Evolutionary conservation across 257 asterid genomes (phyloP).

Genomic region (Ilex asprella): DNA sequence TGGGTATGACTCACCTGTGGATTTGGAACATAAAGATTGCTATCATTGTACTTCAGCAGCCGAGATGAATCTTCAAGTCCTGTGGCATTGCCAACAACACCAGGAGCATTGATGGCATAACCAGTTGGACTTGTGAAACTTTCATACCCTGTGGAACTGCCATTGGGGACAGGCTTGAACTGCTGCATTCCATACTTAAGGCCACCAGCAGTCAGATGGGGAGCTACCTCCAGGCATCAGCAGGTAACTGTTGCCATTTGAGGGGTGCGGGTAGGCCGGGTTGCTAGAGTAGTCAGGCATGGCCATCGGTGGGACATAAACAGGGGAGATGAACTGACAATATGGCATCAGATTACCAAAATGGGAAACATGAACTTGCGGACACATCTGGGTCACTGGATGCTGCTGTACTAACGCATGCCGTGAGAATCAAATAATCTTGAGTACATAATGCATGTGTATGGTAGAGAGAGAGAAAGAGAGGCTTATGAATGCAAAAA

Average conservation of each 20-base stretch:
- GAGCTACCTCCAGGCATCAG: conserved; percentile 88
- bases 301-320: conserved; percentile 85
- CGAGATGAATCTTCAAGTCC: conserved; percentile 93
- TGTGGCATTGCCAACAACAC: conserved; percentile 59
- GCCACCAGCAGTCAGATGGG: conserved; percentile 51
- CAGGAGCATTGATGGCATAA: conserved; percentile 72
- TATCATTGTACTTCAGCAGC: conserved; percentile 74
- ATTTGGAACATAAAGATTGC: conserved; percentile 60
- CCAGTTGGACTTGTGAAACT: conserved; percentile 73
- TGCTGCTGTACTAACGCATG: conserved; percentile 14
- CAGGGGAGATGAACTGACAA: conserved; percentile 70
- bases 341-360: conserved; percentile 82
- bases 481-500: no score
- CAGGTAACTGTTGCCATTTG: conserved; percentile 79
- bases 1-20: conserved; percentile 60
- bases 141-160: conserved; percentile 71
- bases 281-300: conserved; percentile 83
- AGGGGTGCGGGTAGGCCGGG: conserved; percentile 81
- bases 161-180: conserved; percentile 70
- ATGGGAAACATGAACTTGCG: conserved; percentile 80
- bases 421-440: neutral
- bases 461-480: no score
- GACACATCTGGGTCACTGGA: conserved; percentile 82
- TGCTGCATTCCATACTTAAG: conserved; percentile 88
- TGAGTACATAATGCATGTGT: no score